These are phyloP conservation scores for Termitomyces titanicus DNA, from an alignment of 768 basidiomycete species.

Conservation along the genomic window DNA sequence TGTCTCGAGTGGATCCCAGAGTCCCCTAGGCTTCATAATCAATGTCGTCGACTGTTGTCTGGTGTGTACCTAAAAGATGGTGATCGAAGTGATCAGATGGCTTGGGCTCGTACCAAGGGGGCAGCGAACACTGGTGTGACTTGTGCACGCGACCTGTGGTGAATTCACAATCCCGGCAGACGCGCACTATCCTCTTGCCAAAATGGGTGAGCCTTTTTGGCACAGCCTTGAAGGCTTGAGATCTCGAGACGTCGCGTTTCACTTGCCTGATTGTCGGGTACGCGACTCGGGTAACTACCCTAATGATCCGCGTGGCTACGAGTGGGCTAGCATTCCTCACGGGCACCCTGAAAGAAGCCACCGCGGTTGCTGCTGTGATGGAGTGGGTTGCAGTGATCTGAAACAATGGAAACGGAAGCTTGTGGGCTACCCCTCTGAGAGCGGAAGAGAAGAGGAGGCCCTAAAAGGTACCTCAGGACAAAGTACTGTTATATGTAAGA, in stretches of 20 bases:
- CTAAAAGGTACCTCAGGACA: background rate
- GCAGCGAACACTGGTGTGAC: background rate
- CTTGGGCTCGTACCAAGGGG: background rate
- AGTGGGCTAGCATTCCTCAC: background rate
- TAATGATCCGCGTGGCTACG: constrained; percentile 7
- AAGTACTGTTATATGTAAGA: background rate
- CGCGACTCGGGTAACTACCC: constrained; percentile 5
- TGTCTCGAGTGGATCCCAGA: background rate
- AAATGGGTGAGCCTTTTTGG: constrained; percentile 1
- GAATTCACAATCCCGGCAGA: constrained; percentile 6
- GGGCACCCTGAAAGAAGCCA: background rate
- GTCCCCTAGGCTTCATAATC: background rate
- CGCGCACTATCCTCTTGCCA: constrained; percentile 1
- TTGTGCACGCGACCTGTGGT: background rate
- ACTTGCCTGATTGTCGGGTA: constrained; percentile 3
- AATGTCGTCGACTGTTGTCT: background rate
- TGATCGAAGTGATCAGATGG: background rate
- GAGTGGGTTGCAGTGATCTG: background rate
- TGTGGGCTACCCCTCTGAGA: background rate
- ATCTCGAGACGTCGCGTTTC: constrained; percentile 6
- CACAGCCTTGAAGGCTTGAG: constrained; percentile 18
- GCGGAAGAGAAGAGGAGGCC: background rate
- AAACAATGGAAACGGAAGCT: background rate
- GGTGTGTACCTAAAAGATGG: background rate
- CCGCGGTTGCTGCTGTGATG: no score